A percentile compares a stretch with the other conserved stretches of the same genome.
Evolutionary conservation across 1,284 basidiomycete genomes (phyloP).

Genomic region (Leccinum pallidistipes): DNA sequence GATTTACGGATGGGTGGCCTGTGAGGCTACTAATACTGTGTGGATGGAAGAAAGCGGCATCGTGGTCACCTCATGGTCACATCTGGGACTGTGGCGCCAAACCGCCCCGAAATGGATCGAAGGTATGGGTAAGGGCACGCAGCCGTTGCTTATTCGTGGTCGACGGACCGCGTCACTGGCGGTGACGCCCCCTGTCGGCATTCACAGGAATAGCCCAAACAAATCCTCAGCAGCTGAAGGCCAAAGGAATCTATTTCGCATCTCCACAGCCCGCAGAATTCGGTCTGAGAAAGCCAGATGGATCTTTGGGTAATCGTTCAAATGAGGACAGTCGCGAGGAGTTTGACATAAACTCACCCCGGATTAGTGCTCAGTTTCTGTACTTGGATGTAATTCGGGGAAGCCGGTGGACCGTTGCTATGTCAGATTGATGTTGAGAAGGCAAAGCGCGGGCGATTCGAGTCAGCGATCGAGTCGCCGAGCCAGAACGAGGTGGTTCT

Average conservation of each 20-base stretch:
- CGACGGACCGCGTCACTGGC: constrained; percentile 11
- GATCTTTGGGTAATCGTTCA: constrained; percentile 18
- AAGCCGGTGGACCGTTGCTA: constrained; percentile 27
- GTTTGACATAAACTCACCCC: constrained; percentile 26
- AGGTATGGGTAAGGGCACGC: constrained; percentile 33
- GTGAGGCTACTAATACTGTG: constrained; percentile 14
- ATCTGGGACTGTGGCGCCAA: constrained; percentile 34
- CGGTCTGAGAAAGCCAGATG: constrained; percentile 25
- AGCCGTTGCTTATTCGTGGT: constrained; percentile 18
- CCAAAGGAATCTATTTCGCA: constrained; percentile 26
- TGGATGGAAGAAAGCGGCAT: constrained; percentile 35
- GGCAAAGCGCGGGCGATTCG: constrained; percentile 18
- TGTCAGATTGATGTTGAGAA: constrained; percentile 19
- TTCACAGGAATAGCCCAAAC: constrained; percentile 22
- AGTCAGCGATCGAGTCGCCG: constrained; percentile 31
- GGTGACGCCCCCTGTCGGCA: constrained; percentile 19
- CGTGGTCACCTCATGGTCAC: constrained; percentile 36
- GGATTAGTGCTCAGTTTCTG: constrained; percentile 16
- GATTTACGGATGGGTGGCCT: constrained; percentile 28
- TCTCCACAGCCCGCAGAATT: constrained; percentile 28
- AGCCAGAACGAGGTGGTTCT: constrained; percentile 25
- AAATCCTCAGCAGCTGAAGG: constrained; percentile 14
- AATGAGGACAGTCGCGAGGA: constrained; percentile 15
- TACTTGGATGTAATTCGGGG: constrained; percentile 6
- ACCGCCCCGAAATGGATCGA: constrained; percentile 29